Conservation (phyloP, 108 stramenopile species). For the Asterionellopsis glacialis region DNA sequence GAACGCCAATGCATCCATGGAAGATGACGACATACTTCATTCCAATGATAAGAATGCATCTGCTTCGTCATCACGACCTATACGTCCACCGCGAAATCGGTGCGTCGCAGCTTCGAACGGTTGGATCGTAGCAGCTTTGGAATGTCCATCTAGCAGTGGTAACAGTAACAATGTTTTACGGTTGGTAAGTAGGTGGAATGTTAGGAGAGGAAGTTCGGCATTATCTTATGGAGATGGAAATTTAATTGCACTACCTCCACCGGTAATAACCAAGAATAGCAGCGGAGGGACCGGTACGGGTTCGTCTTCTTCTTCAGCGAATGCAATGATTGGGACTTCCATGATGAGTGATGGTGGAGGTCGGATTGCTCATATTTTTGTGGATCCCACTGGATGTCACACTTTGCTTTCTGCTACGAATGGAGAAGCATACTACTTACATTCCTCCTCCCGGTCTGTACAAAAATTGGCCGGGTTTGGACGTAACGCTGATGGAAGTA, state of each 20-base stretch:
- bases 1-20: constrained; percentile 21
- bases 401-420: constrained; percentile 67
- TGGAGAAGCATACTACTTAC: constrained; percentile 79
- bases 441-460: constrained; percentile 35
- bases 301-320: neutral
- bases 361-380: constrained; percentile 61
- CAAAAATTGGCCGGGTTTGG: constrained; percentile 73
- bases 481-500: constrained; percentile 53
- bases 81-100: constrained; percentile 52
- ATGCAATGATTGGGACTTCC: constrained; percentile 42
- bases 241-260: neutral
- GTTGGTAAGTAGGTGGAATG: constrained; percentile 44
- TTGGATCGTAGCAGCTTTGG: constrained; percentile 79
- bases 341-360: constrained; percentile 22
- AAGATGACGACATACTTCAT: constrained; percentile 28
- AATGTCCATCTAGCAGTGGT: constrained; percentile 31
- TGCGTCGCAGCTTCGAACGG: constrained; percentile 80
- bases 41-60: constrained; percentile 5
- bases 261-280: neutral
- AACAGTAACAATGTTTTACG: constrained; percentile 5
- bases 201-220: constrained; percentile 26
- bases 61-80: constrained; percentile 27
- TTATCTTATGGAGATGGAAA: too few relatives aligned
- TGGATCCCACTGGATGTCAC: constrained; percentile 83
- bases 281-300: constrained; percentile 2